Evolutionary conservation across 345 rosid genomes (phyloP), one percentile per base, ranked within the genome.

Genomic region (Populus ilicifolia): DNA sequence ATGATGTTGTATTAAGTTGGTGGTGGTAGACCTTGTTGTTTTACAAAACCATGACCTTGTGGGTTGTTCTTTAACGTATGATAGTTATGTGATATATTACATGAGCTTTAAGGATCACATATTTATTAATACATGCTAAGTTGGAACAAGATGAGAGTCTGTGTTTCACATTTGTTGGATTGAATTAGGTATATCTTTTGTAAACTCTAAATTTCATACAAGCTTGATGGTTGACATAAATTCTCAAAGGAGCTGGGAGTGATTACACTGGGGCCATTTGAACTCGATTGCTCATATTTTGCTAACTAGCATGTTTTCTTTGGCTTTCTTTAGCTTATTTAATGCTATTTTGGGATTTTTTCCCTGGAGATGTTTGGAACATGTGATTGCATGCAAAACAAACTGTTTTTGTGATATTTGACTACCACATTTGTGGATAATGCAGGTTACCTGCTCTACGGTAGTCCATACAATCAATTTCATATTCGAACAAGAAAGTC

Each of bases 391-490:
- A 14, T 9, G 23, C 18, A 59, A 27, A 18, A 23, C 46, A 33
- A 59, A 12, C 18, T 46, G 67, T 67, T 38, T 69, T 27, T 73
- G 17, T 23, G 62, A 52, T 30, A 13, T 38, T 25, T 63, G 63
- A 73, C 70, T 67, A 48, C 54, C 30, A 30, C 50, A n/a, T 65
- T 46, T 13, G 5, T 85, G 73, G 72, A 68, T 85, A 43, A 74
- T 82, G 84, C 96, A 96, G 99, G 81, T 92, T 78, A 62, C 87
- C 72, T 87, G 83, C 74, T 88, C 94, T 70, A 87, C 88, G 1
- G 89, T 96, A 23, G 85, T 71, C 67, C 85, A 77, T 85, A 81
- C 88, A 77, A 89, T 96, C 61, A 85, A 82, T 77, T 85, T 80
- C 80, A 39, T 85, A 70, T 81, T 83, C 76, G 80, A 86, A 72